phyloP scores from a whole-genome alignment of 2,329 filamentous ascomycete genomes.

The Akanthomyces uredinophilus region DNA sequence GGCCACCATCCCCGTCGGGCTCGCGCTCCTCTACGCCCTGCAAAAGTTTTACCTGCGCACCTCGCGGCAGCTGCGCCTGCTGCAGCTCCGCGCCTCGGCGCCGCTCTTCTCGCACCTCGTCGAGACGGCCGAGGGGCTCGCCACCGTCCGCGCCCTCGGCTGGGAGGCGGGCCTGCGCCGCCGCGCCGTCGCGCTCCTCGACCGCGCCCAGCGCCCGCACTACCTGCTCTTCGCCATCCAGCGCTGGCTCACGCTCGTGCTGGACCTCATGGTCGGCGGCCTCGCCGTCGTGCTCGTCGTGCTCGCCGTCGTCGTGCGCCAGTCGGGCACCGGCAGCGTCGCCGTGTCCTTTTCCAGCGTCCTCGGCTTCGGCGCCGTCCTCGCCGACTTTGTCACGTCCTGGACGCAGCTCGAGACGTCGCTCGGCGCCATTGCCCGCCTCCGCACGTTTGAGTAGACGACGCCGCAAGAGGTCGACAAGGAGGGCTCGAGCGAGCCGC shows the following conservation, averaged over 20 bases:
- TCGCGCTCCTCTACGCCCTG: constrained; percentile 23
- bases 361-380: neutral
- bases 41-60: constrained; percentile 31
- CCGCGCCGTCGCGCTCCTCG: constrained; percentile 39
- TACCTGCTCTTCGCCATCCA: constrained; percentile 33
- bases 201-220: constrained; percentile 46
- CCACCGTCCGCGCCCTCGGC: constrained; percentile 46
- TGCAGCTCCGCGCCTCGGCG: constrained; percentile 30
- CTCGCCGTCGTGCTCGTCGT: neutral
- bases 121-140: constrained; percentile 39
- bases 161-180: constrained; percentile 40
- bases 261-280: neutral
- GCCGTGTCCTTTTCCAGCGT: neutral
- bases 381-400: neutral
- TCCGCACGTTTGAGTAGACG: neutral
- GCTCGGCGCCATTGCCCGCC: neutral
- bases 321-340: neutral
- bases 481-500: neutral
- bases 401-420: constrained; percentile 11
- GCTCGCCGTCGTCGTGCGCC: neutral
- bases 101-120: constrained; percentile 30
- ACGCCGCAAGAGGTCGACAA: neutral
- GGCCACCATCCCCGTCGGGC: constrained; percentile 19
- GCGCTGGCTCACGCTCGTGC: constrained; percentile 1
- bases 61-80: constrained; percentile 29